These are phyloP conservation scores for Mycena leptocephala DNA, from an alignment of 768 basidiomycete species.

Conservation along the genomic window DNA sequence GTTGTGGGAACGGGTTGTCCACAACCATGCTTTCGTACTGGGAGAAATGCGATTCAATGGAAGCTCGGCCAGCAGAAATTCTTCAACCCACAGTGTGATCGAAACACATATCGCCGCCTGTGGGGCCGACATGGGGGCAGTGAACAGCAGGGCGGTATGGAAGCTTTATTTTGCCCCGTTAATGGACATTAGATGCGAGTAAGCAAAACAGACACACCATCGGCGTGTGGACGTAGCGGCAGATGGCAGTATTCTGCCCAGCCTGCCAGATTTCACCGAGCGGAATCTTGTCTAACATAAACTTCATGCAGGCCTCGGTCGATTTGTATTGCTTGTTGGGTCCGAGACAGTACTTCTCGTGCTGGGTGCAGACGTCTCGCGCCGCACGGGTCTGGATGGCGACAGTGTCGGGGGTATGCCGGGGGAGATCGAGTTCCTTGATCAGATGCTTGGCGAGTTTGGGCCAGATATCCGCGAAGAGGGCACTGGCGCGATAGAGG, in stretches of 20 bases:
- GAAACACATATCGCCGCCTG: constrained; percentile 14
- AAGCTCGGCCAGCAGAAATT: background rate
- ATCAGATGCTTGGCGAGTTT: background rate
- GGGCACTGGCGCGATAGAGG: background rate
- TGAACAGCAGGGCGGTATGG: constrained; percentile 3
- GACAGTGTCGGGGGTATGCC: background rate
- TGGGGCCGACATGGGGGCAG: constrained; percentile 13
- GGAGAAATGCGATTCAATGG: background rate
- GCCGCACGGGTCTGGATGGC: background rate
- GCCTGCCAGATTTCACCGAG: constrained; percentile 15
- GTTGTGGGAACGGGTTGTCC: background rate
- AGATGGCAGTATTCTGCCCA: constrained; percentile 17
- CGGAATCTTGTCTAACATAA: background rate
- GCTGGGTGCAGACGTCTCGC: background rate
- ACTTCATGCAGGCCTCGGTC: background rate
- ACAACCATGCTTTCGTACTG: background rate
- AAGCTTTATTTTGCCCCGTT: background rate
- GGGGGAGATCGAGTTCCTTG: background rate
- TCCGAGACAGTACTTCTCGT: constrained; percentile 1
- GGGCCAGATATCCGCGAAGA: background rate
- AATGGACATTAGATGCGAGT: background rate
- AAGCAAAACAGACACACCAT: background rate
- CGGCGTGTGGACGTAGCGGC: constrained; percentile 12
- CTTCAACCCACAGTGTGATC: background rate
- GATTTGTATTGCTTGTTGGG: background rate